phyloP scores from a whole-genome alignment of 2,329 filamentous ascomycete species.

The Alternaria consortialis region DNA sequence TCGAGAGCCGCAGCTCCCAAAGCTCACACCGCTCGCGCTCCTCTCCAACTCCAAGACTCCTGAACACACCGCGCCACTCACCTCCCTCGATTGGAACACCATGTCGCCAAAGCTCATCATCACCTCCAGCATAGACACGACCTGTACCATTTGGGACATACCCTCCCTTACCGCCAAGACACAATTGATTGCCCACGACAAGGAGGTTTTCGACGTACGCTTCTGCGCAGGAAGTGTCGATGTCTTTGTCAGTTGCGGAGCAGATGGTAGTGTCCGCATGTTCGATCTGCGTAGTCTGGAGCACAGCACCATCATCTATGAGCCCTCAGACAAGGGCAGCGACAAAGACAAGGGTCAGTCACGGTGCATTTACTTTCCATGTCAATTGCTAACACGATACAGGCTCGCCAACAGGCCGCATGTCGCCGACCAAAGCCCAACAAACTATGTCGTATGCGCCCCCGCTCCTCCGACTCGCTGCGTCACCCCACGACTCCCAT shows the following conservation, averaged over 20 bases:
- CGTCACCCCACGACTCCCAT: slow-evolving; percentile 94
- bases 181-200: slow-evolving; percentile 97
- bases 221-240: slow-evolving; percentile 99
- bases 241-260: slow-evolving; percentile 96
- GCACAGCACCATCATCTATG: slow-evolving; percentile 98
- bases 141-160: slow-evolving; percentile 99
- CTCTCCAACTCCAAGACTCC: slow-evolving; percentile 98
- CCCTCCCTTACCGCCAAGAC: slow-evolving; percentile 97
- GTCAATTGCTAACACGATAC: slow-evolving; percentile 13
- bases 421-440: slow-evolving; percentile 78
- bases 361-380: background rate
- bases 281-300: slow-evolving; percentile 96
- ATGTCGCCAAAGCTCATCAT: slow-evolving; percentile 97
- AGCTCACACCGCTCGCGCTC: slow-evolving; percentile 89
- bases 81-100: slow-evolving; percentile 97
- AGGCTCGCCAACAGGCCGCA: slow-evolving; percentile 59
- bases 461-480: slow-evolving; percentile 81
- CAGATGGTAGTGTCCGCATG: slow-evolving; percentile 98
- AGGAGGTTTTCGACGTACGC: slow-evolving; percentile 97
- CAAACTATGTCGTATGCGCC: slow-evolving; percentile 73
- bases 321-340: slow-evolving; percentile 84
- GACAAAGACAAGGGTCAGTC: slow-evolving; percentile 55
- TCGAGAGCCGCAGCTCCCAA: slow-evolving; percentile 70
- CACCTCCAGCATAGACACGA: slow-evolving; percentile 98
- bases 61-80: slow-evolving; percentile 95